Evolutionary conservation across 768 basidiomycete genomes (phyloP).

Genomic region (Leccinum broughii): DNA sequence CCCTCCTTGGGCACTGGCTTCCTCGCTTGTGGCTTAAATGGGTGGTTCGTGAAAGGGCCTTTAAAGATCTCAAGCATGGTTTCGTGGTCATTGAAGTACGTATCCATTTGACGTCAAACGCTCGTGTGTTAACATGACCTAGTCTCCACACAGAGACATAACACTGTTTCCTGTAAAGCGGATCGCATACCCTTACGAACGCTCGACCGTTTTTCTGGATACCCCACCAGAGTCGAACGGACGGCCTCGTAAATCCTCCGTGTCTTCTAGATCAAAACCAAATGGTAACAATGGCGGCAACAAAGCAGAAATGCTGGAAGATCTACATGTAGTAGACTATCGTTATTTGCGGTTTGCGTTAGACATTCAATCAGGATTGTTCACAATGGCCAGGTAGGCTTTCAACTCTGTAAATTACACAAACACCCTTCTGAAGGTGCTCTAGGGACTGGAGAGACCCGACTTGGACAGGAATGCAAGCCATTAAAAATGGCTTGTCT

Average conservation of each 20-base stretch:
- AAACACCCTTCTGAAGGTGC: slow-evolving; percentile 6
- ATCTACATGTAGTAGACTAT: slow-evolving; percentile 79
- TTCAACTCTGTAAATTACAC: background rate
- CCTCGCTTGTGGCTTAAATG: slow-evolving; percentile 89
- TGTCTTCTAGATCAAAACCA: slow-evolving; percentile 30
- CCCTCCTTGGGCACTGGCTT: slow-evolving; percentile 90
- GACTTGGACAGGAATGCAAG: slow-evolving; percentile 59
- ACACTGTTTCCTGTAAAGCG: slow-evolving; percentile 70
- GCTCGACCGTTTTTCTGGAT: slow-evolving; percentile 76
- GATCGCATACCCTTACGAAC: slow-evolving; percentile 72
- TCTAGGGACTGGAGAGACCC: slow-evolving; percentile 89
- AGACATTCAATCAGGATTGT: slow-evolving; percentile 81
- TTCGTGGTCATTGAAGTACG: slow-evolving; percentile 90
- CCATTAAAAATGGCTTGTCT: slow-evolving; percentile 66
- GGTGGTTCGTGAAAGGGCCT: slow-evolving; percentile 81
- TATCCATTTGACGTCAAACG: slow-evolving; percentile 2
- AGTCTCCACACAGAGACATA: slow-evolving; percentile 86
- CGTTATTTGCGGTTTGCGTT: slow-evolving; percentile 90
- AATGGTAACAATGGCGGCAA: slow-evolving; percentile 33
- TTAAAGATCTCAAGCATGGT: slow-evolving; percentile 65
- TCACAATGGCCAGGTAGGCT: slow-evolving; percentile 74
- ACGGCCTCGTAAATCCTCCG: slow-evolving; percentile 19
- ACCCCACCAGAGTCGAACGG: slow-evolving; percentile 33
- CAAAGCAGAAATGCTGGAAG: slow-evolving; percentile 42
- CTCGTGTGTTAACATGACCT: slow-evolving; percentile 25